Conservation (phyloP, 2,329 filamentous ascomycete species). For the Microcyclospora tardicrescens region DNA sequence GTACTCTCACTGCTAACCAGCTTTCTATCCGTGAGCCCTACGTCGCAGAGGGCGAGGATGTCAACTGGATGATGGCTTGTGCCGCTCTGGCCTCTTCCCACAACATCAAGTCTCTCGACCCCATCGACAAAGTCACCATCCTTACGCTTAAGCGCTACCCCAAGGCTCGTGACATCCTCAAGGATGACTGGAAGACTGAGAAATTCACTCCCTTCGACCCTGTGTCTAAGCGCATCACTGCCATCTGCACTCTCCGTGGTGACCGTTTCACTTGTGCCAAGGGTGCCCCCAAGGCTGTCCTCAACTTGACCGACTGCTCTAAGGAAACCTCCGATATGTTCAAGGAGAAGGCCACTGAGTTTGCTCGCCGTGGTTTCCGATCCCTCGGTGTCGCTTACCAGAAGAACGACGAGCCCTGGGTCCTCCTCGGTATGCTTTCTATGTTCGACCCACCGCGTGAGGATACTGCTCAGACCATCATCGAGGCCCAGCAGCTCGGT, state of each 20-base stretch:
- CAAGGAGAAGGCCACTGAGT: conserved; percentile 60
- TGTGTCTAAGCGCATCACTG: conserved; percentile 67
- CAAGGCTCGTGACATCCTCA: conserved; percentile 62
- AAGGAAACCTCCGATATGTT: conserved; percentile 53
- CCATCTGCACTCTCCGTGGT: conserved; percentile 54
- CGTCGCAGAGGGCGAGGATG: conserved; percentile 62
- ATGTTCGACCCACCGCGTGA: conserved; percentile 72
- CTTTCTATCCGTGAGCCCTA: conserved; percentile 65
- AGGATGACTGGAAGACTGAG: conserved; percentile 62
- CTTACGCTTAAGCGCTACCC: conserved; percentile 64
- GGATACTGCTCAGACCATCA: conserved; percentile 65
- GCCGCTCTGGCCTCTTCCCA: conserved; percentile 65
- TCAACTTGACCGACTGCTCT: conserved; percentile 55
- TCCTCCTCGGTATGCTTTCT: conserved; percentile 62
- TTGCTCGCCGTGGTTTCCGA: conserved; percentile 67
- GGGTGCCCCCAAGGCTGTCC: conserved; percentile 64
- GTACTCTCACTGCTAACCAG: conserved; percentile 64
- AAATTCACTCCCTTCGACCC: conserved; percentile 70
- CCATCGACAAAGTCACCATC: conserved; percentile 69
- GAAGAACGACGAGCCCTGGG: conserved; percentile 63
- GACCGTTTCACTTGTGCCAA: conserved; percentile 63
- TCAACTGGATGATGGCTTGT: conserved; percentile 77
- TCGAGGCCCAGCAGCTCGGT: conserved; percentile 63
- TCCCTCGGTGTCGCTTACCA: conserved; percentile 67
- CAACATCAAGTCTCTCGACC: conserved; percentile 66